phyloP scores from a whole-genome alignment of 2,329 filamentous ascomycete genomes.

The Chaetomiaceae sp. region DNA sequence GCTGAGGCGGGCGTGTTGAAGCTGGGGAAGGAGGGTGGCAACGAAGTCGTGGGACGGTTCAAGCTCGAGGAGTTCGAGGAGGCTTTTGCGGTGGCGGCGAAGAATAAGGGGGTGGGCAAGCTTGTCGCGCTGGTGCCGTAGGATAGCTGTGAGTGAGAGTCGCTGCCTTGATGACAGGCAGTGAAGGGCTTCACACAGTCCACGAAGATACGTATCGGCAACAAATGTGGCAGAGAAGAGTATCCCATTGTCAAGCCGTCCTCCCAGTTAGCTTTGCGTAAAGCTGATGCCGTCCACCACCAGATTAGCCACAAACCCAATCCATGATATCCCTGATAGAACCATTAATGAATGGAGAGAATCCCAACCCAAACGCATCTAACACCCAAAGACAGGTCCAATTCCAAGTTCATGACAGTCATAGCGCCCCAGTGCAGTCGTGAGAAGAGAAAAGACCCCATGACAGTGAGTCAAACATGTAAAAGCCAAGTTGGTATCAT shows the following conservation, averaged over 20 bases:
- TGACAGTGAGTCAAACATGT: slow-evolving; percentile 4
- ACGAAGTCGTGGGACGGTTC: slow-evolving; percentile 25
- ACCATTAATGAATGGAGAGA: no score
- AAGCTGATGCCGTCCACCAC: slow-evolving; percentile 2
- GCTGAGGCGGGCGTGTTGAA: slow-evolving; percentile 36
- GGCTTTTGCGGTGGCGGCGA: slow-evolving; percentile 13
- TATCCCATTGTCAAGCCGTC: slow-evolving; percentile 11
- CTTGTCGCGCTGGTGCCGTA: neutral
- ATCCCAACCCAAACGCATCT: no score
- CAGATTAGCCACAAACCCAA: neutral
- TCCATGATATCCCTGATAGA: no score
- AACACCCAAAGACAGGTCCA: no score
- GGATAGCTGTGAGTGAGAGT: no score
- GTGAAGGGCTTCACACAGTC: no score
- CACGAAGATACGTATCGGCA: no score
- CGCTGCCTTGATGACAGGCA: no score
- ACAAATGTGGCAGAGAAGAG: neutral
- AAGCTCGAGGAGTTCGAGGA: slow-evolving; percentile 18
- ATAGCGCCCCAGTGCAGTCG: neutral
- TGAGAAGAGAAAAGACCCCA: neutral
- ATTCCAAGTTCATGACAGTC: no score
- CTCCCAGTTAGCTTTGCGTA: slow-evolving; percentile 15
- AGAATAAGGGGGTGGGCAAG: slow-evolving; percentile 12
- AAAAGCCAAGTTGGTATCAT: slow-evolving; percentile 21
- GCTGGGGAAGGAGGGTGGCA: slow-evolving; percentile 23